Conservation (phyloP, 208 protist genomes). For the Leishmania braziliensis region DNA sequence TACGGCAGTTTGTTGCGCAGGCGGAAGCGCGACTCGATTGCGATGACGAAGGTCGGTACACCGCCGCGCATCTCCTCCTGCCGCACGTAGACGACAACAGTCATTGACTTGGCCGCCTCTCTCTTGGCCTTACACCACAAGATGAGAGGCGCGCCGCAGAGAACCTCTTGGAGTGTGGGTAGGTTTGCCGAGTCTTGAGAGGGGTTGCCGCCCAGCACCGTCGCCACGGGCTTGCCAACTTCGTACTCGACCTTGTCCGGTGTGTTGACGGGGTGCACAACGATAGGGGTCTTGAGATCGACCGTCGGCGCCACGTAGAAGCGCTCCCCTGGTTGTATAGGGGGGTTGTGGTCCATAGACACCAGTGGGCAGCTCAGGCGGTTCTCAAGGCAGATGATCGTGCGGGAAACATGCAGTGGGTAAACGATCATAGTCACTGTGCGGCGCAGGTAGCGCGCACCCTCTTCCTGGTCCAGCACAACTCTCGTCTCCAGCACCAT, state of each 20-base stretch:
- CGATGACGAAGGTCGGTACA: constrained; percentile 66
- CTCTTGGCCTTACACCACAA: constrained; percentile 35
- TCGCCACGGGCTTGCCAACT: constrained; percentile 9
- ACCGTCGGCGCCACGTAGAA: constrained; percentile 58
- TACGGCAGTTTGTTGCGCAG: constrained; percentile 82
- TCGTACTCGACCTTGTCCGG: constrained; percentile 27
- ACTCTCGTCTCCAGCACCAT: constrained; percentile 65
- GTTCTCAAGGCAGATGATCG: constrained; percentile 84
- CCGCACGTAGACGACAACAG: constrained; percentile 43
- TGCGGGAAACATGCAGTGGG: constrained; percentile 62
- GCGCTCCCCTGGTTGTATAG: constrained; percentile 43
- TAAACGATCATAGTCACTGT: constrained; percentile 60
- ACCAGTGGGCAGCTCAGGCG: constrained; percentile 47
- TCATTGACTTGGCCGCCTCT: constrained; percentile 5
- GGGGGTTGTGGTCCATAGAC: constrained; percentile 28
- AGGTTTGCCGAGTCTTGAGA: background rate
- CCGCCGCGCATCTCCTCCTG: constrained; percentile 72
- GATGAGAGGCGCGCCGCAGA: constrained; percentile 38
- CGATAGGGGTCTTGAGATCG: constrained; percentile 43
- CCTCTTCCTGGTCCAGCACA: constrained; percentile 36
- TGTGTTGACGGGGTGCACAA: constrained; percentile 52
- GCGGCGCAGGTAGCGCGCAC: constrained; percentile 48
- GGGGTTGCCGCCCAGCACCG: constrained; percentile 15
- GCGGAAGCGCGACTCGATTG: constrained; percentile 61
- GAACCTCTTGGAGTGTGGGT: constrained; percentile 47